phyloP scores from a whole-genome alignment of 1,284 basidiomycete species.

The Pulchroboletus neoregius region DNA sequence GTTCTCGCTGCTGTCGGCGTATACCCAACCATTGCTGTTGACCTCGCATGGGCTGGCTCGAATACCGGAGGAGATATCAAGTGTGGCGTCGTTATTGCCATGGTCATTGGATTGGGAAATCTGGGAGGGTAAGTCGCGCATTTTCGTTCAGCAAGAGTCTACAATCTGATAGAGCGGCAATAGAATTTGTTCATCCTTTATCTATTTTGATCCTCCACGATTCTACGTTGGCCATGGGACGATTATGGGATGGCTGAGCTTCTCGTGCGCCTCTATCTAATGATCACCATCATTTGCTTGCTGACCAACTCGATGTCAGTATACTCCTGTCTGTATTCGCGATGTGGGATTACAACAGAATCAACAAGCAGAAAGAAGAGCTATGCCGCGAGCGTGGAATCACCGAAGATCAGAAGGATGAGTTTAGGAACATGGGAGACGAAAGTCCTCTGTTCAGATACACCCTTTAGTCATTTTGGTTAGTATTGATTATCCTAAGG shows the following conservation, averaged over 20 bases:
- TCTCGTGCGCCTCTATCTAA: conserved; percentile 29
- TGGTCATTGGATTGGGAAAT: conserved; percentile 52
- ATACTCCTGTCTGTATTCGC: conserved; percentile 23
- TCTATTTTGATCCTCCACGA: conserved; percentile 43
- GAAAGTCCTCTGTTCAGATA: conserved; percentile 46
- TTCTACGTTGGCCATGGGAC: conserved; percentile 50
- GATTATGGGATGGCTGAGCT: conserved; percentile 44
- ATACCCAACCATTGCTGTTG: conserved; percentile 51
- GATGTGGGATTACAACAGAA: conserved; percentile 40
- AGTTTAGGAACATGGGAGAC: conserved; percentile 42
- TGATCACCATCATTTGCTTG: neutral
- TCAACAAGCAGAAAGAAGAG: conserved; percentile 42
- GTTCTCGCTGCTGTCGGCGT: conserved; percentile 53
- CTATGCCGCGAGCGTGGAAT: conserved; percentile 39
- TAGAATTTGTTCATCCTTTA: conserved; percentile 41
- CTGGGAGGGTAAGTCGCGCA: conserved; percentile 40
- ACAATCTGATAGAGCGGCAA: neutral
- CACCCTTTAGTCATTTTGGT: conserved; percentile 8
- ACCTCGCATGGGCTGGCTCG: conserved; percentile 52
- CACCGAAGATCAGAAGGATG: conserved; percentile 29
- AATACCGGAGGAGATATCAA: conserved; percentile 56
- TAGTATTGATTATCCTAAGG: no score
- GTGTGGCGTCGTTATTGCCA: conserved; percentile 49
- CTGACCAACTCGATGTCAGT: conserved; percentile 12
- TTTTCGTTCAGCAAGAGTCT: neutral